A percentile compares a stretch with the other conserved stretches of the same genome.
phyloP scores from a whole-genome alignment of 352 stramenopile species.

The Globisporangium parvum region DNA sequence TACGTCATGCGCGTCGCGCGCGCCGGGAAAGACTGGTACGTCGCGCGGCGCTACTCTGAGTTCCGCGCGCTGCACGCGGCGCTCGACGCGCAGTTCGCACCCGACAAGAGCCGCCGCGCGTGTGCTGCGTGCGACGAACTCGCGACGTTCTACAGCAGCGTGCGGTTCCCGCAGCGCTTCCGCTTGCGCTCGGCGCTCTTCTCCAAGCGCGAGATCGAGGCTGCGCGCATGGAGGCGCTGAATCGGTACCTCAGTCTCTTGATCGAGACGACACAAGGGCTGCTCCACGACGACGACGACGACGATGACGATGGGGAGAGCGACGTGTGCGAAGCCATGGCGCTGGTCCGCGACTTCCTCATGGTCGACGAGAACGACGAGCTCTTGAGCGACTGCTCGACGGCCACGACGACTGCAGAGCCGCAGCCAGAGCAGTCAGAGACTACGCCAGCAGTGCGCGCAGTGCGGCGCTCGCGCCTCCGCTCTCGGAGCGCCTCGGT shows the following conservation, averaged over 20 bases:
- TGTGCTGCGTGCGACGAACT: conserved; percentile 53
- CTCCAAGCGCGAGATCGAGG: conserved; percentile 49
- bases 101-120: background rate
- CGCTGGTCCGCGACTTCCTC: conserved; percentile 55
- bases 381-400: conserved; percentile 1
- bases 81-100: conserved; percentile 26
- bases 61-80: conserved; percentile 51
- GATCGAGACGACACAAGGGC: conserved; percentile 56
- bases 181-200: conserved; percentile 42
- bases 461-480: conserved; percentile 20
- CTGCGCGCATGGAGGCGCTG: conserved; percentile 49
- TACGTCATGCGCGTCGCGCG: conserved; percentile 65
- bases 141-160: conserved; percentile 25
- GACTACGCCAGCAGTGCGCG: background rate
- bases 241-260: conserved; percentile 60
- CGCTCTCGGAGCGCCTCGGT: conserved; percentile 27
- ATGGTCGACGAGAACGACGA: conserved; percentile 46
- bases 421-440: conserved; percentile 1
- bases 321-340: conserved; percentile 34
- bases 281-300: conserved; percentile 50
- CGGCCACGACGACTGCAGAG: background rate
- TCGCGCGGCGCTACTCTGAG: conserved; percentile 71
- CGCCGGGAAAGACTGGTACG: conserved; percentile 56
- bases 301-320: conserved; percentile 24
- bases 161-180: conserved; percentile 55